Evolutionary conservation across 495 filamentous ascomycete species (phyloP), one percentile per base, ranked within the genome.

Genomic region (Xylaria acuta): DNA sequence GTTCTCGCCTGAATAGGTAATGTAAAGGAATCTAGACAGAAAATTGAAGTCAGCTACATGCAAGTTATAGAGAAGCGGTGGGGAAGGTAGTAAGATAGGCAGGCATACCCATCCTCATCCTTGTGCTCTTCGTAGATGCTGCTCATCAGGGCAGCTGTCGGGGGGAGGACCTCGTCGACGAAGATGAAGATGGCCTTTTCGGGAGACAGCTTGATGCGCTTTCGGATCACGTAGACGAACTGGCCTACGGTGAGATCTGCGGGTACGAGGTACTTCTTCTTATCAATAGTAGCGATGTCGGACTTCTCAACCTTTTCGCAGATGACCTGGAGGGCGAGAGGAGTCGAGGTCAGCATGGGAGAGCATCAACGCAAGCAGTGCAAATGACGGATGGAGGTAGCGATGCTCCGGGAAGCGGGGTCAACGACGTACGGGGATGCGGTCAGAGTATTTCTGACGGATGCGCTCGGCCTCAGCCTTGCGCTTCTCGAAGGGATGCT

Each of bases 181-280:
- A 98, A 99, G 89, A 99, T 99, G 89, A 99, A 99, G 87, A 99
- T 99, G 75, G 96, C 96, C 88, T 99, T 99, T 87, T 99, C 96
- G 9, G 96, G 96, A 14, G 94, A 97, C 66, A 99, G 88, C 93
- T 99, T 99, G 87, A 99, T 99, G 76, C 96, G 92, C 88, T 99
- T 99, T 82, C 96, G 94, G 84, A 99, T 99, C 62, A 99, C 96
- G 82, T 99, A 99, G 85, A 99, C 96, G 82, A 99, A 99, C 91
- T 99, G 96, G 76, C 96, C 96, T 51, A 99, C 96, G 68, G 97
- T 99, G 75, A 99, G 90, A 80, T 99, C 96, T 71, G 96, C 94
- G 1, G 96, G 96, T 22, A 99, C 96, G 9, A 99, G 90, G 80
- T 99, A 99, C 86, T 99, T 99, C 91, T 99, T 99, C 91, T 99